phyloP scores from a whole-genome alignment of 176 grass and related monocot species.

The Avena atlantica region DNA sequence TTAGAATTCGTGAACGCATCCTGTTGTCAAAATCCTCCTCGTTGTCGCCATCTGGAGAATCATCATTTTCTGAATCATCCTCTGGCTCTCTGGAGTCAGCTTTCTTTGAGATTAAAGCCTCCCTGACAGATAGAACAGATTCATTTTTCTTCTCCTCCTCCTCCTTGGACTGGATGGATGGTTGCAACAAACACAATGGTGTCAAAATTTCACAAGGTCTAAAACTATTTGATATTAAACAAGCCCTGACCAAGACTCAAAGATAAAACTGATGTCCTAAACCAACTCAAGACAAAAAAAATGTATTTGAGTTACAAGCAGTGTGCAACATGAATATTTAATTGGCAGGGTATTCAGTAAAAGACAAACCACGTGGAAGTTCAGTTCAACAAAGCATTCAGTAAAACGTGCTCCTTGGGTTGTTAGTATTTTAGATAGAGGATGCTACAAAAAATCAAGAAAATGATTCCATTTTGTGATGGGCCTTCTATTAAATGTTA shows the following conservation, averaged over 20 bases:
- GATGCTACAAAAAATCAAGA: constrained; percentile 8
- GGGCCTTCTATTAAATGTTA: not conserved
- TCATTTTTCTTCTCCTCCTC: constrained; percentile 85
- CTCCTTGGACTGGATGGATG: constrained; percentile 67
- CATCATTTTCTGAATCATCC: constrained; percentile 47
- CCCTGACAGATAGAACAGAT: constrained; percentile 69
- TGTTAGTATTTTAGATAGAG: not conserved
- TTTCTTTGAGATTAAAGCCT: constrained; percentile 83
- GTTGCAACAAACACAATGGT: constrained; percentile 23
- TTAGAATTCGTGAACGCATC: constrained; percentile 86
- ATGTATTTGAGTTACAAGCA: not conserved
- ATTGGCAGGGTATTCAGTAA: constrained; percentile 4
- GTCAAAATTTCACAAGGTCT: constrained; percentile 23
- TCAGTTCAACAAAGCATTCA: not conserved
- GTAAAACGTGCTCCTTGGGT: not conserved
- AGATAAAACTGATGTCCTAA: constrained; percentile 25
- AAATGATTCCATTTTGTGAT: constrained; percentile 34
- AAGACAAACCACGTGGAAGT: constrained; percentile 3
- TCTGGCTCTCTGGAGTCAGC: constrained; percentile 51
- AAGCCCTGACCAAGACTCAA: constrained; percentile 37
- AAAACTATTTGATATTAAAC: constrained; percentile 38
- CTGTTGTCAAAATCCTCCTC: constrained; percentile 84
- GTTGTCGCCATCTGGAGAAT: constrained; percentile 69
- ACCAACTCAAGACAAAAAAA: not conserved
- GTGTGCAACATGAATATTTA: not conserved